These are phyloP conservation scores for Candida manassasensis DNA, from an alignment of 805 yeast genomes.

Conservation along the genomic window DNA sequence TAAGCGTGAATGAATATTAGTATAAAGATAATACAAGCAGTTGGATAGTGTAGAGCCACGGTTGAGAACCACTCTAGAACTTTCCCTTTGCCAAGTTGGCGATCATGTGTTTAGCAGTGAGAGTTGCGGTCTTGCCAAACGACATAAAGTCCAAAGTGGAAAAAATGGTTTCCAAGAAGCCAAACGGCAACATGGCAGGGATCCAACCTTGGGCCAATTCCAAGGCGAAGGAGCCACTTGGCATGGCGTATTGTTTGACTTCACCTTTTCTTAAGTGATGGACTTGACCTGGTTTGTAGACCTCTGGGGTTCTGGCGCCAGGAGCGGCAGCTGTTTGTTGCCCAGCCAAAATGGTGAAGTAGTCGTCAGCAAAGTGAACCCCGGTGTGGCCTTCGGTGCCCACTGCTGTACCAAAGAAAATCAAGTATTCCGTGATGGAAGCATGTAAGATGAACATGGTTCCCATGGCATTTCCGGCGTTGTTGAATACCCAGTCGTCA, in stretches of 20 bases:
- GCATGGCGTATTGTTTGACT: conserved; percentile 84
- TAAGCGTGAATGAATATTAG: no score
- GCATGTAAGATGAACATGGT: conserved; percentile 94
- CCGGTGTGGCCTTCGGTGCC: conserved; percentile 98
- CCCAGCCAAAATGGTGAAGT: conserved; percentile 85
- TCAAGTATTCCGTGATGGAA: conserved; percentile 86
- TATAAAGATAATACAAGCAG: no score
- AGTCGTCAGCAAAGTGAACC: conserved; percentile 94
- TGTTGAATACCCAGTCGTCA: conserved; percentile 93
- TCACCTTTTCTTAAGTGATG: conserved; percentile 73
- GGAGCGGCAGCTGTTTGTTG: conserved; percentile 70
- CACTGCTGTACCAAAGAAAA: conserved; percentile 86
- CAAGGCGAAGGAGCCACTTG: conserved; percentile 75
- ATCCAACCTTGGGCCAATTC: conserved; percentile 99
- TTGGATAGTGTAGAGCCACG: no score
- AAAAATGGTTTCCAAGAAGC: conserved; percentile 72
- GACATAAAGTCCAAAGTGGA: conserved; percentile 79
- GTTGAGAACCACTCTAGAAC: conserved; percentile 39
- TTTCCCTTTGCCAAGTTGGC: conserved; percentile 67
- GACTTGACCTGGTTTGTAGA: conserved; percentile 82
- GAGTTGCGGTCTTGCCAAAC: conserved; percentile 60
- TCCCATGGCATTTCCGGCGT: conserved; percentile 99
- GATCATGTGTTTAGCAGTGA: conserved; percentile 77
- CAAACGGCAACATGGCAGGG: conserved; percentile 96
- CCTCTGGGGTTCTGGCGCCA: conserved; percentile 56